Percentiles rank a stretch among this genome's conserved stretches.
phyloP scores from a whole-genome alignment of 2,329 filamentous ascomycete species.

The Fusarium chuoi region DNA sequence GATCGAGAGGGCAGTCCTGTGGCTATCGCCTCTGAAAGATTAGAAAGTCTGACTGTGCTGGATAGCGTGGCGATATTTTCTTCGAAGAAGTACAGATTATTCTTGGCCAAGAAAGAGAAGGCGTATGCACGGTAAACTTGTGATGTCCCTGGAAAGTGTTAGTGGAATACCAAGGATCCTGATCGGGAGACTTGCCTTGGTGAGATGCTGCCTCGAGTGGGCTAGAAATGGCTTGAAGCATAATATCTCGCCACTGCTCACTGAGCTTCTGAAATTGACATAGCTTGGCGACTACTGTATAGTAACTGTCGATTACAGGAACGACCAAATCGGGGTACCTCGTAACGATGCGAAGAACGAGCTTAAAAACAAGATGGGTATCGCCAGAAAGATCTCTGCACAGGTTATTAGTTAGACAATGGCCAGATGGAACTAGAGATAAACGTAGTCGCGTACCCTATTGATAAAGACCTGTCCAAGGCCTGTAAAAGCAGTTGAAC shows the following conservation, averaged over 20 bases:
- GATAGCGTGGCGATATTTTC: slow-evolving; percentile 51
- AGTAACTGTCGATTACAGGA: slow-evolving; percentile 51
- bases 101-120: slow-evolving; percentile 39
- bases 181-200: slow-evolving; percentile 28
- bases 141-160: slow-evolving; percentile 9
- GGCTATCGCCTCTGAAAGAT: slow-evolving; percentile 56
- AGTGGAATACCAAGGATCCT: not conserved
- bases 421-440: not conserved
- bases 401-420: slow-evolving; percentile 20
- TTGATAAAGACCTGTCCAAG: slow-evolving; percentile 41
- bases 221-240: slow-evolving; percentile 45
- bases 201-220: slow-evolving; percentile 41
- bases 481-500: slow-evolving; percentile 50
- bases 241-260: slow-evolving; percentile 32
- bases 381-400: slow-evolving; percentile 35
- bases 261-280: slow-evolving; percentile 43
- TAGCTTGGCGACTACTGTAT: slow-evolving; percentile 52
- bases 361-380: slow-evolving; percentile 48
- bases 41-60: slow-evolving; percentile 50
- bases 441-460: slow-evolving; percentile 37
- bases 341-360: slow-evolving; percentile 47
- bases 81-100: slow-evolving; percentile 55
- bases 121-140: slow-evolving; percentile 40
- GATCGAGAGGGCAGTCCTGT: slow-evolving; percentile 46
- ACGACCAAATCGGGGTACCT: slow-evolving; percentile 37